Evolutionary conservation across 1,139 yeast species (phyloP).

Genomic region (Debaryomycetaceae sp.): DNA sequence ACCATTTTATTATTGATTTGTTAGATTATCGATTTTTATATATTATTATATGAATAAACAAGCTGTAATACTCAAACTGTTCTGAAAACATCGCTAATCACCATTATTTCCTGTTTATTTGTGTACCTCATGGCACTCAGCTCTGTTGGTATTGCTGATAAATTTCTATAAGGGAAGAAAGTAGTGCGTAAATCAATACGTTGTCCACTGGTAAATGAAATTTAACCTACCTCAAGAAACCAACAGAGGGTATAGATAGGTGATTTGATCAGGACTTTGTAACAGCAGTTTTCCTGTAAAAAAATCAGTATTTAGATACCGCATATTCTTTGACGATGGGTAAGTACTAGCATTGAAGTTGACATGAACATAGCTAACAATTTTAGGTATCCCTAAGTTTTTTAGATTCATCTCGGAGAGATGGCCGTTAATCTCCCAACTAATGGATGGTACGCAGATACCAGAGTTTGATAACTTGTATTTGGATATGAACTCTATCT

Average conservation of each 20-base stretch:
- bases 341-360: neutral
- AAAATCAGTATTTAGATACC: neutral
- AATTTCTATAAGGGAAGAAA: too few relatives aligned
- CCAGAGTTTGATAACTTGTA: conserved; percentile 95
- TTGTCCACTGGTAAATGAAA: neutral
- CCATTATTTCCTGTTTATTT: too few relatives aligned
- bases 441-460: conserved; percentile 77
- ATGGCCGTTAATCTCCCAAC: conserved; percentile 95
- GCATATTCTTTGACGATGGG: neutral
- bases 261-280: neutral
- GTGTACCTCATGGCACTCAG: too few relatives aligned
- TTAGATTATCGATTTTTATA: neutral
- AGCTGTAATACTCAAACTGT: too few relatives aligned
- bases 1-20: neutral
- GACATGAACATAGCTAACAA: conserved; percentile 3
- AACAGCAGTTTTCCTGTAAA: neutral
- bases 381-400: conserved; percentile 89
- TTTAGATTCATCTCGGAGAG: conserved; percentile 96
- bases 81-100: too few relatives aligned
- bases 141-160: too few relatives aligned
- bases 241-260: neutral
- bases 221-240: neutral
- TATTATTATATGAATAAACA: neutral
- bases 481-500: conserved; percentile 95
- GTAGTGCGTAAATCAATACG: neutral